A percentile compares a stretch with the other conserved stretches of the same genome.
Conservation (phyloP, 2,329 filamentous ascomycete species). For the Fonsecaea monophora region DNA sequence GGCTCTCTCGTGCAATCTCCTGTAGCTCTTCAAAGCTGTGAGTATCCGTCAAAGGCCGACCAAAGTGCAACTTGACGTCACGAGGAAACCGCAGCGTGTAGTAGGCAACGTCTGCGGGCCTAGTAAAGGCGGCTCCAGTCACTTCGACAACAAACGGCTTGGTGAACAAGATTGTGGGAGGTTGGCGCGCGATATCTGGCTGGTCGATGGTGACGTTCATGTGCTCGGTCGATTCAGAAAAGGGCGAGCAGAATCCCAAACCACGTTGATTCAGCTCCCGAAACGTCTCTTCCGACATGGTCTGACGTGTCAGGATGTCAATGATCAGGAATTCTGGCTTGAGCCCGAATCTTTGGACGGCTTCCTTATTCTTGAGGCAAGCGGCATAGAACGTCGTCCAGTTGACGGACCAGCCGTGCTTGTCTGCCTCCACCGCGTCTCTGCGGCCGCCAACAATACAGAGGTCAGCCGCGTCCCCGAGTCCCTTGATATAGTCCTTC, state of each 20-base stretch:
- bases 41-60: constrained; percentile 72
- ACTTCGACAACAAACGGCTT: constrained; percentile 79
- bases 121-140: constrained; percentile 79
- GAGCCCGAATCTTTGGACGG: constrained; percentile 57
- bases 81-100: constrained; percentile 79
- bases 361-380: constrained; percentile 73
- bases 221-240: constrained; percentile 41
- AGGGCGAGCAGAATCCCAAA: constrained; percentile 53
- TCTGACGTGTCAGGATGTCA: constrained; percentile 62
- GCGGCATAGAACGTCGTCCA: constrained; percentile 86
- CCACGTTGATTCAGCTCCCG: constrained; percentile 57
- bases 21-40: constrained; percentile 75
- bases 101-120: constrained; percentile 70
- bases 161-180: constrained; percentile 61
- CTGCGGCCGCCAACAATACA: constrained; percentile 78
- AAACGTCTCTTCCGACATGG: constrained; percentile 60
- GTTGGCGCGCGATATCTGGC: constrained; percentile 38
- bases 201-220: constrained; percentile 59
- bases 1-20: constrained; percentile 66
- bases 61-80: constrained; percentile 77
- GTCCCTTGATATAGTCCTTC: constrained; percentile 77
- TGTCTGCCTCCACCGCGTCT: constrained; percentile 66
- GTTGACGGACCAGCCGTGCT: constrained; percentile 62
- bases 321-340: constrained; percentile 71
- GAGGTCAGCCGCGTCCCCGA: constrained; percentile 85